A percentile compares a stretch with the other conserved stretches of the same genome.
These are phyloP conservation scores for Pichia insulana DNA, from an alignment of 805 yeast species.

Conservation along the genomic window DNA sequence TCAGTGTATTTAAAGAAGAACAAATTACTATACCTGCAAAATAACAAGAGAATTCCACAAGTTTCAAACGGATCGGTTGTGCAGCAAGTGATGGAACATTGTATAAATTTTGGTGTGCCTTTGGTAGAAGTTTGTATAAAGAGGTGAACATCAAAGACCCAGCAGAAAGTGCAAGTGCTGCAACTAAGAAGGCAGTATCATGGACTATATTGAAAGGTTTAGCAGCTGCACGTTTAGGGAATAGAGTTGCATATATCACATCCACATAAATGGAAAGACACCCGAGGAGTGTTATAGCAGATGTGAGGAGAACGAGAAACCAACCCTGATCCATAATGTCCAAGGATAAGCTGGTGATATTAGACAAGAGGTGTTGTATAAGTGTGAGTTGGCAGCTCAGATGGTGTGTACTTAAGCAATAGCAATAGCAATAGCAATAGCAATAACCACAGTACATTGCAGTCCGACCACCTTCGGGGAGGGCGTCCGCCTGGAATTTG, in stretches of 20 bases:
- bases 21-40: constrained; percentile 54
- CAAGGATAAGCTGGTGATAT: no score
- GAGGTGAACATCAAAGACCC: constrained; percentile 82
- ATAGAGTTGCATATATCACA: constrained; percentile 37
- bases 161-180: constrained; percentile 66
- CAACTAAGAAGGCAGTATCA: constrained; percentile 58
- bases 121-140: constrained; percentile 69
- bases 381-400: no score
- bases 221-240: constrained; percentile 32
- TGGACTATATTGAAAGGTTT: constrained; percentile 46
- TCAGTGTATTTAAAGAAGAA: constrained; percentile 46
- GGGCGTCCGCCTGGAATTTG: no score
- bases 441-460: no score
- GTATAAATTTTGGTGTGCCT: constrained; percentile 40
- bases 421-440: no score
- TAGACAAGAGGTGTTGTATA: no score
- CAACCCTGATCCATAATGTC: constrained; percentile 55
- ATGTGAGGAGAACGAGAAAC: constrained; percentile 55
- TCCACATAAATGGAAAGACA: constrained; percentile 58
- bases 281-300: constrained; percentile 66
- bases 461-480: no score
- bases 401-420: no score
- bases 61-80: constrained; percentile 27
- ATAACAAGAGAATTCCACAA: constrained; percentile 34
- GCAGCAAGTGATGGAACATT: constrained; percentile 22